phyloP scores from a whole-genome alignment of 2,329 filamentous ascomycete species.

The Paecilomyces dactylethromorphus region DNA sequence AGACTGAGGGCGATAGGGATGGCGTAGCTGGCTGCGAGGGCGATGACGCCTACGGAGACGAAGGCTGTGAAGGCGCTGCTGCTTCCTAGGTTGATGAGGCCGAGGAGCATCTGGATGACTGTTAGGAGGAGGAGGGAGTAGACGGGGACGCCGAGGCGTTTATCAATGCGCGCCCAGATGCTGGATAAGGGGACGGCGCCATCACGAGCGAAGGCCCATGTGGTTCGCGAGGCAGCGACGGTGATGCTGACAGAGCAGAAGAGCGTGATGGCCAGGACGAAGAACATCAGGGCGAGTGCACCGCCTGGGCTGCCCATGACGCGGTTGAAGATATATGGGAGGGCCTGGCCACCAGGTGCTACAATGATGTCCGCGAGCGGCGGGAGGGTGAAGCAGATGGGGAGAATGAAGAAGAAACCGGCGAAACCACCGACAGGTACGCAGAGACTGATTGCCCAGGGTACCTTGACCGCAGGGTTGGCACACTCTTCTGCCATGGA shows the following conservation, averaged over 20 bases:
- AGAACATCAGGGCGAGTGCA: slow-evolving; percentile 42
- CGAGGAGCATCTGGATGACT: slow-evolving; percentile 42
- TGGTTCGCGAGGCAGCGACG: slow-evolving; percentile 42
- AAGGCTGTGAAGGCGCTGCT: slow-evolving; percentile 45
- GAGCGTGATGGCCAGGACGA: slow-evolving; percentile 45
- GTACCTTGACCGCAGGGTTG: slow-evolving; percentile 47
- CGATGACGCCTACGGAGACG: slow-evolving; percentile 51
- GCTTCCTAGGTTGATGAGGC: slow-evolving; percentile 44
- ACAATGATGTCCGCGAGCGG: slow-evolving; percentile 38
- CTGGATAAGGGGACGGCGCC: slow-evolving; percentile 36
- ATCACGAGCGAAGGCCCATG: slow-evolving; percentile 43
- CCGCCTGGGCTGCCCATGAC: slow-evolving; percentile 46
- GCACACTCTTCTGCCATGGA: slow-evolving; percentile 57
- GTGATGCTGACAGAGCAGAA: slow-evolving; percentile 52
- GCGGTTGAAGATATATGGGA: slow-evolving; percentile 45
- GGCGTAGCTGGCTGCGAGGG: slow-evolving; percentile 49
- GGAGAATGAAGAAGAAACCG: slow-evolving; percentile 51
- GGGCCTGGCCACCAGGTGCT: slow-evolving; percentile 42
- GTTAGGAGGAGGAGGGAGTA: slow-evolving; percentile 39
- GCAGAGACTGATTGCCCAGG: slow-evolving; percentile 46
- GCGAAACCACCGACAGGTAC: slow-evolving; percentile 49
- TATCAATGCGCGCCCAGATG: slow-evolving; percentile 31
- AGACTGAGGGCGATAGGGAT: slow-evolving; percentile 51
- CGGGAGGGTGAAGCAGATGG: slow-evolving; percentile 47
- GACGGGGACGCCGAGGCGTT: slow-evolving; percentile 32